Evolutionary conservation across 1,284 basidiomycete species (phyloP), one percentile per base, ranked within the genome.

Genomic region (Xanthoconium separans): DNA sequence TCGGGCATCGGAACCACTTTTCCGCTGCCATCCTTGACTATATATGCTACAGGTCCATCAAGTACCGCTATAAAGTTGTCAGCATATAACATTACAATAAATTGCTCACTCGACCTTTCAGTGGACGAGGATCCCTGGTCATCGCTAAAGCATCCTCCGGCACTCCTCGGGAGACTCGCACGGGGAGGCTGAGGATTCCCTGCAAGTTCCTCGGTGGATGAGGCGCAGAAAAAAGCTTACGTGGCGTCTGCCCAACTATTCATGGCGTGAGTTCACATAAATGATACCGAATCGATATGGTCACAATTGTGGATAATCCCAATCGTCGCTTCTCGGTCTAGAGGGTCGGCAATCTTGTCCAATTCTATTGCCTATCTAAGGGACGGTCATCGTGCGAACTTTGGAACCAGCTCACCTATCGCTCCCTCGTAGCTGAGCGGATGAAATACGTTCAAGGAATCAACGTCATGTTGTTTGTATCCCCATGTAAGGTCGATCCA

Each of bases 401-500:
- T 16, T 20, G 3, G 34, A 57, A 54, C 15, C 22, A 24, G 57
- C 75, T 43, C 53, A 85, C 91, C 88, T 58, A 98, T 91, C 0
- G 91, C 87, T 4, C 94, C 93, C 62, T 96, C 93, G 66, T 98
- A 98, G 33, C 93, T 96, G 41, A 98, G 75, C 0, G 95, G 95
- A 71, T 98, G 95, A 75, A 94, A 98, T 15, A 90, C 91, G 63
- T 98, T 98, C 58, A 88, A 75, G 0, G 88, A 82, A 12, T 83
- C 82, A 0, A 83, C 76, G 65, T 94, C 90, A n/a, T 83, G 83
- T 76, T 95, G 93, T 61, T 93, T 93, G 72, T 73, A 83, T 13
- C 92, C 93, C 89, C 90, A 90, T 48, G 93, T 91, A 24, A 98
- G 79, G 68, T 98, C 95, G 61, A 98, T 97, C 95, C 95, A 98